Conservation (phyloP, 2,329 filamentous ascomycete genomes). For the Leptographium wingfieldii region DNA sequence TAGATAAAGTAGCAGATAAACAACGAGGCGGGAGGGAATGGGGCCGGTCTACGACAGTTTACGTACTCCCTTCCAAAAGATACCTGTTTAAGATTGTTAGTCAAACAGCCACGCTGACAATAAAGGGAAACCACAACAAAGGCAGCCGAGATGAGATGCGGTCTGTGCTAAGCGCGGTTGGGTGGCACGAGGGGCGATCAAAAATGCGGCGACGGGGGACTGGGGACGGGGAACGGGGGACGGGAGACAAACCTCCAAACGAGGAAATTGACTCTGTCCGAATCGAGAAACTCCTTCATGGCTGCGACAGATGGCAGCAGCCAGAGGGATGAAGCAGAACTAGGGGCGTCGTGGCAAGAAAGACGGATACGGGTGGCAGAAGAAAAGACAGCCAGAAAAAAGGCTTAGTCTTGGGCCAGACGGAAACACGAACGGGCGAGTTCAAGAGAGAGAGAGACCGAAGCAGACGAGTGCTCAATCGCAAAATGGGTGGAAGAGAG, state of each 20-base stretch:
- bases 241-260: slow-evolving; percentile 50
- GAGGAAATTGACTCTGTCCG: slow-evolving; percentile 56
- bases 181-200: not conserved
- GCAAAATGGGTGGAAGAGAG: not conserved
- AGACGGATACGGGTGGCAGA: not conserved
- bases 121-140: not conserved
- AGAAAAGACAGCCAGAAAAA: not conserved
- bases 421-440: slow-evolving; percentile 1
- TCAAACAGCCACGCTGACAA: not conserved
- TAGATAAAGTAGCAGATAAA: not conserved
- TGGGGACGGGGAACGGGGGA: slow-evolving; percentile 1
- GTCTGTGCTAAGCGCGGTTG: slow-evolving; percentile 4
- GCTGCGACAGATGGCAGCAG: slow-evolving; percentile 14
- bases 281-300: slow-evolving; percentile 54
- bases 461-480: not conserved
- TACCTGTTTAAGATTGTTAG: slow-evolving; percentile 29
- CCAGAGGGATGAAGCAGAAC: not conserved
- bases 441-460: not conserved
- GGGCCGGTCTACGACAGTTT: slow-evolving; percentile 8
- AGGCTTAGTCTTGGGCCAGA: not conserved
- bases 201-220: slow-evolving; percentile 9
- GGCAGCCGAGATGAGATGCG: not conserved
- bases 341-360: not conserved
- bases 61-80: slow-evolving; percentile 51
- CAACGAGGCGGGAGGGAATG: slow-evolving; percentile 6